Conservation (phyloP, 495 filamentous ascomycete genomes). For the Tuber indicum region DNA sequence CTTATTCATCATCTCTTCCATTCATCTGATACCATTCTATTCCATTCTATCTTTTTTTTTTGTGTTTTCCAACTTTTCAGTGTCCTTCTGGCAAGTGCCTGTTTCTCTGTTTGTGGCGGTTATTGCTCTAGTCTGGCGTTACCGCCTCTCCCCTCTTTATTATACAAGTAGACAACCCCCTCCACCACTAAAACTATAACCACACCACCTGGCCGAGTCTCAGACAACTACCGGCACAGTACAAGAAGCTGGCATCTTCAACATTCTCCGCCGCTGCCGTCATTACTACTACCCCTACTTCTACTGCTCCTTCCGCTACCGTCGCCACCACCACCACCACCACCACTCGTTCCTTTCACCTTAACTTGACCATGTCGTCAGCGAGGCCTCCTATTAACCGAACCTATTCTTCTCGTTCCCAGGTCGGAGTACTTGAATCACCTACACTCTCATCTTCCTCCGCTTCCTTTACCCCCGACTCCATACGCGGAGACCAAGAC, state of each 20-base stretch:
- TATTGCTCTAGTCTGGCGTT: neutral
- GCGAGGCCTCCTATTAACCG: constrained; percentile 37
- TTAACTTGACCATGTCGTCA: constrained; percentile 23
- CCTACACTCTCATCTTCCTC: constrained; percentile 36
- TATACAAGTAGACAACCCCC: neutral
- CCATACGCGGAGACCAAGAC: constrained; percentile 39
- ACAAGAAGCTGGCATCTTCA: constrained; percentile 3
- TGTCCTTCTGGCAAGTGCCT: constrained; percentile 3
- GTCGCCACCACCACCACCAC: constrained; percentile 12
- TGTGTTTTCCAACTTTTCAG: neutral
- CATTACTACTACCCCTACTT: constrained; percentile 12
- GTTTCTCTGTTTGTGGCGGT: neutral
- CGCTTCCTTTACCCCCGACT: constrained; percentile 34
- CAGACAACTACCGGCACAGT: neutral
- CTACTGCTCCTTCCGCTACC: constrained; percentile 14
- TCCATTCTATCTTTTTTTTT: neutral
- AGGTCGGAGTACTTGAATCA: constrained; percentile 35
- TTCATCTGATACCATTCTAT: neutral
- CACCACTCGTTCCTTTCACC: constrained; percentile 21
- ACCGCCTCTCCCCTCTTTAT: constrained; percentile 1
- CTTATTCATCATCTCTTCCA: constrained; percentile 3
- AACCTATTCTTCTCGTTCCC: constrained; percentile 38
- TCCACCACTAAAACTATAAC: neutral
- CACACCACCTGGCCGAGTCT: constrained; percentile 1
- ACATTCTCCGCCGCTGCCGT: constrained; percentile 17